Conservation (phyloP, 192 early-diverging fungal genomes). For the Dissophora globulifera region DNA sequence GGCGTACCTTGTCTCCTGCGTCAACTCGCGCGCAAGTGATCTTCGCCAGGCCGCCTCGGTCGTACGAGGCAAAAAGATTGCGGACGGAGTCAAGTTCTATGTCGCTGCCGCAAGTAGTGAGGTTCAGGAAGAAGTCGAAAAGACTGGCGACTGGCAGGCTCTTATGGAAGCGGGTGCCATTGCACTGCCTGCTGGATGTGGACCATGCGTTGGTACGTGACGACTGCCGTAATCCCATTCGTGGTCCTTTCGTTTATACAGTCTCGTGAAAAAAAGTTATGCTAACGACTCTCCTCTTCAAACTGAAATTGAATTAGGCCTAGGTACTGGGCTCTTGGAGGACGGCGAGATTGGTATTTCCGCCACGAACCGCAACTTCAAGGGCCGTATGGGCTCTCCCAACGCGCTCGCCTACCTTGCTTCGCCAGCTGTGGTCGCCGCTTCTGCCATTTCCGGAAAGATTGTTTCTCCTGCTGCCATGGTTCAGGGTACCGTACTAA, state of each 20-base stretch:
- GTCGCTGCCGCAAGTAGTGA: constrained; percentile 93
- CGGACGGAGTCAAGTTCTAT: constrained; percentile 90
- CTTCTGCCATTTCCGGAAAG: constrained; percentile 88
- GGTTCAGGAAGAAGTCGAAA: constrained; percentile 89
- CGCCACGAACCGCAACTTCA: constrained; percentile 99
- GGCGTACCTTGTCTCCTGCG: constrained; percentile 96
- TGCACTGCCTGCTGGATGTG: constrained; percentile 93
- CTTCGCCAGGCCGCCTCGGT: constrained; percentile 89
- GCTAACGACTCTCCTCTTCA: too few species aligned
- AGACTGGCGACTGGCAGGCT: constrained; percentile 87
- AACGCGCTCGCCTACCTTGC: constrained; percentile 92
- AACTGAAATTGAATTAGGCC: constrained; percentile 67
- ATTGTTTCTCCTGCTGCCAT: constrained; percentile 62
- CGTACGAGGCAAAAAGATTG: constrained; percentile 76
- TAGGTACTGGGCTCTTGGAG: constrained; percentile 91
- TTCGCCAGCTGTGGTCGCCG: constrained; percentile 95
- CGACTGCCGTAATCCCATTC: too few species aligned
- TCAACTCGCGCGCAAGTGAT: constrained; percentile 93
- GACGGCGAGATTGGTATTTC: constrained; percentile 98
- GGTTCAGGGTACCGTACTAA: constrained; percentile 11
- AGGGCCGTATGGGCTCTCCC: constrained; percentile 98
- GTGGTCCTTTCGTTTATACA: neutral
- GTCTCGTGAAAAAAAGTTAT: too few species aligned
- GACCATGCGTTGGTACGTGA: constrained; percentile 87
- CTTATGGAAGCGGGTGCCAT: constrained; percentile 91